Evolutionary conservation across 2,329 filamentous ascomycete species (phyloP).

Genomic region (Colletotrichum simmondsii): DNA sequence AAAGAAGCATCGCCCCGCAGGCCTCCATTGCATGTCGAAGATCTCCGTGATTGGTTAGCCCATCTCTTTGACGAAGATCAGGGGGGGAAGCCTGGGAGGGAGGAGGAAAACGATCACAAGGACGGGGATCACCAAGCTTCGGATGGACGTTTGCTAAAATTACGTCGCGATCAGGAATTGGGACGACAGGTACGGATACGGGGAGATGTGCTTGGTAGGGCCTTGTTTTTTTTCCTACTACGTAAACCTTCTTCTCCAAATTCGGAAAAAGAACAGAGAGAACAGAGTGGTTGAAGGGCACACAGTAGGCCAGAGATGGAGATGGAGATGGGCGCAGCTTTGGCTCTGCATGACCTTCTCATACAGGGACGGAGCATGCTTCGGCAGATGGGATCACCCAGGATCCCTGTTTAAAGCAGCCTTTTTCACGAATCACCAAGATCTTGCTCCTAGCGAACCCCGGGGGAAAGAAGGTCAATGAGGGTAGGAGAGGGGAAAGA

Average conservation of each 20-base stretch:
- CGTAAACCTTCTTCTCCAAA: not conserved
- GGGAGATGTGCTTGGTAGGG: not conserved
- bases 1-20: not conserved
- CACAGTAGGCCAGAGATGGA: not conserved
- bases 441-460: not conserved
- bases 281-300: not conserved
- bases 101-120: constrained; percentile 20
- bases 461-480: too few species aligned
- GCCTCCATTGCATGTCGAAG: constrained; percentile 4
- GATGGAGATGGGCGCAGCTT: constrained; percentile 7
- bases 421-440: not conserved
- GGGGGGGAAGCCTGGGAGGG: not conserved
- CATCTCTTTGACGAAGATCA: constrained; percentile 32
- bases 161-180: constrained; percentile 2
- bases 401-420: constrained; percentile 12
- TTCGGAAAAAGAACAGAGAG: constrained; percentile 4
- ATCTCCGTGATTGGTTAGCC: constrained; percentile 13
- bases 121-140: constrained; percentile 17
- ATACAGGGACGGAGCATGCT: constrained; percentile 21
- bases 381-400: constrained; percentile 6
- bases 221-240: not conserved
- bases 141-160: constrained; percentile 2
- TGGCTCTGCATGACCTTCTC: not conserved
- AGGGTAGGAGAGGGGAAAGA: not conserved
- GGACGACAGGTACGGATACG: constrained; percentile 27